Percentiles rank a stretch among this genome's conserved stretches.
Evolutionary conservation across 176 grass and related monocot species (phyloP).

Genomic region (Phoenix dactylifera): DNA sequence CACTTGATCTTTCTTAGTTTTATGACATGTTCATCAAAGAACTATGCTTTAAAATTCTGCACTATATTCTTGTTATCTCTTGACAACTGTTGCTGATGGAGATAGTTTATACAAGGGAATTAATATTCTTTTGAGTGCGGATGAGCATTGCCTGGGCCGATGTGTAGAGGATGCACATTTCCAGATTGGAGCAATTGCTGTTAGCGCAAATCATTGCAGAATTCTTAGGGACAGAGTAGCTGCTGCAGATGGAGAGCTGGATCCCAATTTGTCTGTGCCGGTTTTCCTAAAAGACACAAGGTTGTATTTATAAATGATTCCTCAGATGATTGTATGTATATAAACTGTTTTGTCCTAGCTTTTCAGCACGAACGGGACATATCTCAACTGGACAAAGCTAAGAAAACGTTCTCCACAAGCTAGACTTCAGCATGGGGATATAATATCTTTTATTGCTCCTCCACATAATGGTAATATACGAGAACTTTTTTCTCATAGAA

Average conservation of each 20-base stretch:
- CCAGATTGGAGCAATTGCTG: slow-evolving; percentile 22
- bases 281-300: slow-evolving; percentile 81
- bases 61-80: too few species aligned
- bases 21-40: too few species aligned
- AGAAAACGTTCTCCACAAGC: slow-evolving; percentile 42
- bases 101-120: slow-evolving; percentile 42
- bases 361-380: slow-evolving; percentile 84
- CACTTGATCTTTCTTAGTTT: too few species aligned
- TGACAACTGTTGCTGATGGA: slow-evolving; percentile 11
- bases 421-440: slow-evolving; percentile 70
- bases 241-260: slow-evolving; percentile 18
- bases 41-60: too few species aligned
- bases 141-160: slow-evolving; percentile 69
- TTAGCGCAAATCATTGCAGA: slow-evolving; percentile 74
- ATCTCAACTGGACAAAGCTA: slow-evolving; percentile 57
- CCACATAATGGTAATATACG: slow-evolving; percentile 43
- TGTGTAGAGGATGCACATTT: slow-evolving; percentile 33
- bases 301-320: slow-evolving; percentile 17
- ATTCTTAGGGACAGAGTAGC: slow-evolving; percentile 60
- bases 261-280: slow-evolving; percentile 19
- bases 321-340: too few species aligned
- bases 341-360: slow-evolving; percentile 8
- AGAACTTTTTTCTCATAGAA: background rate
- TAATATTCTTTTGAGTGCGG: slow-evolving; percentile 68
- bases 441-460: slow-evolving; percentile 59